phyloP scores from a whole-genome alignment of 371 early-diverging fungal genomes.

The Circinella minor region DNA sequence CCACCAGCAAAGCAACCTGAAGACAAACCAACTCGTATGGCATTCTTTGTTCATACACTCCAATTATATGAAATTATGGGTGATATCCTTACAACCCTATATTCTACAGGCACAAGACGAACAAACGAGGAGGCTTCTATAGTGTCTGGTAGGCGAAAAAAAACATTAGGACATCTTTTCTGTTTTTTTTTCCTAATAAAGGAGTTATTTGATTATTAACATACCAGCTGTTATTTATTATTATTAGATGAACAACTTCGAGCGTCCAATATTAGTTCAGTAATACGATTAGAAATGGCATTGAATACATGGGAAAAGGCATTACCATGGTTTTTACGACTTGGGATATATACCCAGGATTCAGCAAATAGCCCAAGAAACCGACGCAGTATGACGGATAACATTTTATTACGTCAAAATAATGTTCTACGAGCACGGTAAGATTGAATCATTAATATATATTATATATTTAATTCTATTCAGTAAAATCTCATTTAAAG shows the following conservation, averaged over 20 bases:
- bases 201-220: neutral
- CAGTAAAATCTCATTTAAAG: neutral
- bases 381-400: slow-evolving; percentile 10
- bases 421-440: slow-evolving; percentile 34
- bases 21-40: slow-evolving; percentile 33
- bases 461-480: neutral
- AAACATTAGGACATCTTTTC: neutral
- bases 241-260: slow-evolving; percentile 17
- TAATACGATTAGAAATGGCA: slow-evolving; percentile 27
- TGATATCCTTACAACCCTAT: slow-evolving; percentile 28
- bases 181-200: too few relatives aligned
- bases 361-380: slow-evolving; percentile 9
- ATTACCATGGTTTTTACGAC: slow-evolving; percentile 28
- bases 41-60: slow-evolving; percentile 28
- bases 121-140: slow-evolving; percentile 1
- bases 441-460: neutral
- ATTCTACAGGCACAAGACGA: slow-evolving; percentile 22
- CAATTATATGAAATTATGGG: slow-evolving; percentile 36
- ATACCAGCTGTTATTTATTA: neutral
- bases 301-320: slow-evolving; percentile 27
- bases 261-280: slow-evolving; percentile 20
- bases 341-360: slow-evolving; percentile 11
- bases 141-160: neutral
- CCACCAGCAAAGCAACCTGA: slow-evolving; percentile 26
- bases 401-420: slow-evolving; percentile 25